A percentile compares a stretch with the other conserved stretches of the same genome.
Evolutionary conservation across 202 grass and related monocot species (phyloP).

Genomic region (Panicum hallii): DNA sequence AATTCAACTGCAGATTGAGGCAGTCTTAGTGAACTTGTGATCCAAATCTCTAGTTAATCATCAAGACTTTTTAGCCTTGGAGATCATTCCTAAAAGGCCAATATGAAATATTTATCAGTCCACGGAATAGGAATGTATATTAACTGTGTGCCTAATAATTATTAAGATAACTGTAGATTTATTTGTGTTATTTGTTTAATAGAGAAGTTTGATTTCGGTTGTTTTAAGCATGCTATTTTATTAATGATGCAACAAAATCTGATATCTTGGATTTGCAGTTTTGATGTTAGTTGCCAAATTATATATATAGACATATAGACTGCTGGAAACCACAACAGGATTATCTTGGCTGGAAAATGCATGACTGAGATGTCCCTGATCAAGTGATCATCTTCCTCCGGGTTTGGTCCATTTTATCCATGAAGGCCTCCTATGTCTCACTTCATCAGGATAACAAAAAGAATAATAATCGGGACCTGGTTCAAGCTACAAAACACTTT

Average conservation of each 20-base stretch:
- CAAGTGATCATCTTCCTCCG: background rate
- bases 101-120: background rate
- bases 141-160: background rate
- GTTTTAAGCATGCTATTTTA: background rate
- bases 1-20: background rate
- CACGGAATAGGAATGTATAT: background rate
- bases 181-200: background rate
- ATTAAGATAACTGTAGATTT: background rate
- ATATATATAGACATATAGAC: background rate
- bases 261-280: background rate
- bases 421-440: background rate
- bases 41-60: background rate
- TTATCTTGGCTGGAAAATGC: background rate
- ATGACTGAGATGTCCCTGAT: background rate
- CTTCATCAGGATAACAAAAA: background rate
- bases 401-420: background rate
- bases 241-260: background rate
- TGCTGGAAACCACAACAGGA: background rate
- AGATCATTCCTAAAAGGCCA: background rate
- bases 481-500: background rate
- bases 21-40: background rate
- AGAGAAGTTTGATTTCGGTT: background rate
- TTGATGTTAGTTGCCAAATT: background rate
- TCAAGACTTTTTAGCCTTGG: background rate
- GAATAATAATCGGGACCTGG: background rate